phyloP scores from a whole-genome alignment of 768 basidiomycete species.

The Tricholomella constricta region DNA sequence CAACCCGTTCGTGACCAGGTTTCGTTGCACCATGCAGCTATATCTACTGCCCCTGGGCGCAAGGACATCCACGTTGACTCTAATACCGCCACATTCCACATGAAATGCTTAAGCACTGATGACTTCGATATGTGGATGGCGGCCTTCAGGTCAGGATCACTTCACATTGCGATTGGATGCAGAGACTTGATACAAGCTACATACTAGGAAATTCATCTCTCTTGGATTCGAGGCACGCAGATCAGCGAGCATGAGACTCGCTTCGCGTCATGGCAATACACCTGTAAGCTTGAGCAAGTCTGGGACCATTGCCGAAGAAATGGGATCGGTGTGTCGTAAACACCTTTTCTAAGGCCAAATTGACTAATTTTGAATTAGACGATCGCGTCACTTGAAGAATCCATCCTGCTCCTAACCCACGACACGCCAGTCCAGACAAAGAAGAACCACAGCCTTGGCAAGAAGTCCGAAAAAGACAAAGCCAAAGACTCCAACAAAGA shows the following conservation, averaged over 20 bases:
- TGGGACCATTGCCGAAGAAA: slow-evolving; percentile 60
- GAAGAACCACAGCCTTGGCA: slow-evolving; percentile 39
- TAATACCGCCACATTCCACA: slow-evolving; percentile 75
- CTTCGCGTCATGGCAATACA: slow-evolving; percentile 42
- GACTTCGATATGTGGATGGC: slow-evolving; percentile 79
- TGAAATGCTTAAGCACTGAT: slow-evolving; percentile 69
- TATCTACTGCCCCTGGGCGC: slow-evolving; percentile 70
- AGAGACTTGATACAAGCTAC: background rate
- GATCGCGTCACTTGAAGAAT: slow-evolving; percentile 58
- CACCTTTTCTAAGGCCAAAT: slow-evolving; percentile 9
- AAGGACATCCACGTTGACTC: slow-evolving; percentile 85
- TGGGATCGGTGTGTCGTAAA: slow-evolving; percentile 64
- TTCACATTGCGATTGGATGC: background rate
- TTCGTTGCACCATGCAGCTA: slow-evolving; percentile 67
- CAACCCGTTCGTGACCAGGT: slow-evolving; percentile 74
- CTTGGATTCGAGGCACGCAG: slow-evolving; percentile 45
- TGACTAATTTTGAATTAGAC: slow-evolving; percentile 40
- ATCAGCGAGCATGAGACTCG: slow-evolving; percentile 42
- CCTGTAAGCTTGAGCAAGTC: slow-evolving; percentile 46
- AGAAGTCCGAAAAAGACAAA: slow-evolving; percentile 54
- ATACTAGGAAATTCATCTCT: slow-evolving; percentile 63
- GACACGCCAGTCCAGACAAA: slow-evolving; percentile 41
- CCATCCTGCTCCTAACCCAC: slow-evolving; percentile 45
- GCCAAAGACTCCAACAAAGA: slow-evolving; percentile 43
- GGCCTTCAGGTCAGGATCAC: slow-evolving; percentile 61